Evolutionary conservation across 179 eudicot genomes (phyloP).

Genomic region (Gypsophila paniculata): DNA sequence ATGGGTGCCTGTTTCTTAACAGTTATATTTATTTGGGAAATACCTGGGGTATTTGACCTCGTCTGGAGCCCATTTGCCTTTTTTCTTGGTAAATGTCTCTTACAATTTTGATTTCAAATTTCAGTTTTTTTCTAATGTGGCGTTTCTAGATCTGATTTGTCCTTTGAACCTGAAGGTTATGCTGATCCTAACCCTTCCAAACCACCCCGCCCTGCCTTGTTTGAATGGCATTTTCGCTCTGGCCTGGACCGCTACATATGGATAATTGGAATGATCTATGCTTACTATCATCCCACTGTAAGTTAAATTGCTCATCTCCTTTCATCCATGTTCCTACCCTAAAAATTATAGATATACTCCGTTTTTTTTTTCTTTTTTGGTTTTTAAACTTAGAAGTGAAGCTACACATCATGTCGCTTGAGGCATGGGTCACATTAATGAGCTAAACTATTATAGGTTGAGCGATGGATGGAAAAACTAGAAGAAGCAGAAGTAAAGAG

Average conservation of each 20-base stretch:
- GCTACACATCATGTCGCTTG: slow-evolving; percentile 8
- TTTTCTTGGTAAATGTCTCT: slow-evolving; percentile 54
- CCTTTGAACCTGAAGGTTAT: slow-evolving; percentile 52
- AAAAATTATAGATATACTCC: background rate
- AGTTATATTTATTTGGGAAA: slow-evolving; percentile 85
- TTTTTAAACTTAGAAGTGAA: background rate
- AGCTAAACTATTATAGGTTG: slow-evolving; percentile 48
- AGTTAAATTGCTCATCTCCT: slow-evolving; percentile 19
- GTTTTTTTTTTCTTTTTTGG: background rate
- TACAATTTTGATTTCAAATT: background rate
- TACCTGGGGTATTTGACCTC: slow-evolving; percentile 84
- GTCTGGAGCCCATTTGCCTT: slow-evolving; percentile 83
- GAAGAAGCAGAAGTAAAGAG: slow-evolving; percentile 72
- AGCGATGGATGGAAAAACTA: slow-evolving; percentile 94
- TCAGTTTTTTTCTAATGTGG: slow-evolving; percentile 9
- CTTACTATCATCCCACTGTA: slow-evolving; percentile 92
- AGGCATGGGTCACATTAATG: slow-evolving; percentile 9
- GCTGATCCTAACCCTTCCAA: slow-evolving; percentile 58
- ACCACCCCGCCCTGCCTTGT: slow-evolving; percentile 52
- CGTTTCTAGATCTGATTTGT: slow-evolving; percentile 17
- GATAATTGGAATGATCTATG: slow-evolving; percentile 97
- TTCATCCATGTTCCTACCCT: background rate
- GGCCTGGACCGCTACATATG: slow-evolving; percentile 99
- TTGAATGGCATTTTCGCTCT: slow-evolving; percentile 94
- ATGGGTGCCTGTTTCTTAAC: slow-evolving; percentile 65